Evolutionary conservation across 2,329 filamentous ascomycete genomes (phyloP).

Genomic region (Botrytis fragariae): DNA sequence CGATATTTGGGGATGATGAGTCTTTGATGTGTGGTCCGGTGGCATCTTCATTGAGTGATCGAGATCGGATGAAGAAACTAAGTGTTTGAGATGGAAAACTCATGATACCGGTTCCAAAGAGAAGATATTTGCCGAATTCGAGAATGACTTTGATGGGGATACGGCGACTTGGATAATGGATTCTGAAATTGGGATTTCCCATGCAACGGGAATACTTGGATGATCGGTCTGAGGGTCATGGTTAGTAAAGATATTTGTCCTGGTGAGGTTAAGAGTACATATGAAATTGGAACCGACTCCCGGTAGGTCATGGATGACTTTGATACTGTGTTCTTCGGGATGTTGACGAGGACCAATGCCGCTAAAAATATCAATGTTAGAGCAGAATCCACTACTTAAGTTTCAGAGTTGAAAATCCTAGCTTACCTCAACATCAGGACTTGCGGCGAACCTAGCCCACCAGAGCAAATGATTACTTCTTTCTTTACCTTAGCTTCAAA

Average conservation of each 20-base stretch:
- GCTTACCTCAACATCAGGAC: conserved; percentile 21
- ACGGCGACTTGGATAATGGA: not conserved
- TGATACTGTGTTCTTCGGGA: conserved; percentile 14
- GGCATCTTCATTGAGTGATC: conserved; percentile 12
- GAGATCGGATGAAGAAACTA: conserved; percentile 12
- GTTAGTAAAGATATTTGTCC: not conserved
- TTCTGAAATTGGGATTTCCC: conserved; percentile 18
- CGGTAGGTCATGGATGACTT: conserved; percentile 14
- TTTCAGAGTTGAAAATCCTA: not conserved
- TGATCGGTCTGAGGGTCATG: conserved; percentile 8
- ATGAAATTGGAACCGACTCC: conserved; percentile 19
- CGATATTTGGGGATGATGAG: not conserved
- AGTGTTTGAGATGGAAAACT: conserved; percentile 5
- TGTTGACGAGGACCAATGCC: conserved; percentile 17
- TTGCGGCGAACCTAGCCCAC: conserved; percentile 18
- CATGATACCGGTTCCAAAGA: conserved; percentile 19
- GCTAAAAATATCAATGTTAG: not conserved
- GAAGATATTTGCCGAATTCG: conserved; percentile 19
- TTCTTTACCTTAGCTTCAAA: conserved; percentile 16
- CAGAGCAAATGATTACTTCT: conserved; percentile 20
- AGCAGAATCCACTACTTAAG: not conserved
- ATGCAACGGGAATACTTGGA: conserved; percentile 15
- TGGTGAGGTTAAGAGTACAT: not conserved
- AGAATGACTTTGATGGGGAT: conserved; percentile 5
- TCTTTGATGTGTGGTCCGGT: not conserved